These are phyloP conservation scores for Rosa hybrid DNA, from an alignment of 331 rosid species.

Conservation along the genomic window DNA sequence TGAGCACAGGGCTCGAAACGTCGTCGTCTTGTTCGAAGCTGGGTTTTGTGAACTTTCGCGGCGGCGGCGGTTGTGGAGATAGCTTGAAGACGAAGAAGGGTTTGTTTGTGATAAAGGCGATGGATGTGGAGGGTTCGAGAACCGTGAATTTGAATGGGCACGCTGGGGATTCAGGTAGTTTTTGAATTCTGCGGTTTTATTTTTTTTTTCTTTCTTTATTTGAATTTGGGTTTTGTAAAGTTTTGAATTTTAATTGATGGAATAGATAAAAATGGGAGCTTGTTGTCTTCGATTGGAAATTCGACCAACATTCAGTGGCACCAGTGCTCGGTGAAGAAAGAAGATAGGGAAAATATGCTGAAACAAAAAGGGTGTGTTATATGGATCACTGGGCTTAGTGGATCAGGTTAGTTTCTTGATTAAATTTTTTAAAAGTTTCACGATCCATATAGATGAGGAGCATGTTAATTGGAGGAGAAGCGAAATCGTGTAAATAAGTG, in stretches of 20 bases:
- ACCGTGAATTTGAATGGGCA: constrained; percentile 39
- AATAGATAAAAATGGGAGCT: constrained; percentile 42
- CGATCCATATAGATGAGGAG: not conserved
- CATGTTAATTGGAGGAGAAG: too few species aligned
- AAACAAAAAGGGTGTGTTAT: constrained; percentile 73
- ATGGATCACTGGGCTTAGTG: constrained; percentile 86
- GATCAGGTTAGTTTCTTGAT: constrained; percentile 52
- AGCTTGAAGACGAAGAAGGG: constrained; percentile 39
- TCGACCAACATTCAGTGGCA: constrained; percentile 79
- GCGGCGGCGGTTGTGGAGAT: constrained; percentile 14
- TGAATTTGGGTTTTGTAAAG: not conserved
- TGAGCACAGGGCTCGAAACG: constrained; percentile 9
- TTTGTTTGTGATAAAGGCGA: constrained; percentile 31
- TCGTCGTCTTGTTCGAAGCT: constrained; percentile 19
- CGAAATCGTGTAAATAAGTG: not conserved
- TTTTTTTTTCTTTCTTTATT: not conserved
- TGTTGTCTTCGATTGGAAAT: constrained; percentile 50
- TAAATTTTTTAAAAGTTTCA: not conserved
- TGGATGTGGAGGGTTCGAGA: constrained; percentile 34
- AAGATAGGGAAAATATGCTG: constrained; percentile 57
- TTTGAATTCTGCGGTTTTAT: not conserved
- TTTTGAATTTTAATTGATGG: not conserved
- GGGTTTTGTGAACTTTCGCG: constrained; percentile 25
- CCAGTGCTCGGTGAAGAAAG: constrained; percentile 51
- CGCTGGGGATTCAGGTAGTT: constrained; percentile 37